Evolutionary conservation across 2,329 filamentous ascomycete genomes (phyloP), one percentile per base, ranked within the genome.

Genomic region (Mycosphaerella arachidis): DNA sequence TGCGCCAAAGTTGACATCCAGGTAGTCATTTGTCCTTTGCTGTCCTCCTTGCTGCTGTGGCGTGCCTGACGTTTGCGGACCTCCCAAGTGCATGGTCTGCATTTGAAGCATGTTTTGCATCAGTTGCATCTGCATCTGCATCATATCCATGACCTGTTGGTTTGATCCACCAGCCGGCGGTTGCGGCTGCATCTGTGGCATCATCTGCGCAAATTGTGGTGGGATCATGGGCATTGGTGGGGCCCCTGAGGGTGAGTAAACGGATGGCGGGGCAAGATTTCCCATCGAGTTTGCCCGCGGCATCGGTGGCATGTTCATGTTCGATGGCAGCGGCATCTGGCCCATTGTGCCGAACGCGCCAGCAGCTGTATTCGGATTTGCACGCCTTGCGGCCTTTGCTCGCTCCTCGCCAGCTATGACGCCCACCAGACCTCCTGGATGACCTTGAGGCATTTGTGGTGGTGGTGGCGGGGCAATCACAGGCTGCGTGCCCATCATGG

Each of bases 341-440:
- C 55, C 55, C 55, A 50, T 50, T 1, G 55, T 56, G 51, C 54
- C 60, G 55, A 66, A 68, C 2, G 57, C 53, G 24, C 69, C 66
- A 53, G 68, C 67, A 18, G 65, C 63, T 12, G 85, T 74, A 60
- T 88, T 89, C 3, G 91, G 90, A 69, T 88, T 94, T 35, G 90
- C 91, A 70, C 91, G 82, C 67, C 91, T 82, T 80, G 91, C 81
- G 31, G 91, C 91, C 65, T 87, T 84, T 45, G 88, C 88, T 52
- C 90, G 84, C 73, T 96, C 91, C 75, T 96, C 91, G 55, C 80
- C 89, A 35, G 90, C 90, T 75, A 96, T 96, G 8, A 96, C 90
- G 9, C 91, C 91, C 20, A 96, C 88, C 10, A 96, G 81, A 10
- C 92, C 92, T 46, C 90, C 91, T 0, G 89, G 88, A 16, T 88